Evolutionary conservation across 352 stramenopile species (phyloP).

Genomic region (Globisporangium solare): DNA sequence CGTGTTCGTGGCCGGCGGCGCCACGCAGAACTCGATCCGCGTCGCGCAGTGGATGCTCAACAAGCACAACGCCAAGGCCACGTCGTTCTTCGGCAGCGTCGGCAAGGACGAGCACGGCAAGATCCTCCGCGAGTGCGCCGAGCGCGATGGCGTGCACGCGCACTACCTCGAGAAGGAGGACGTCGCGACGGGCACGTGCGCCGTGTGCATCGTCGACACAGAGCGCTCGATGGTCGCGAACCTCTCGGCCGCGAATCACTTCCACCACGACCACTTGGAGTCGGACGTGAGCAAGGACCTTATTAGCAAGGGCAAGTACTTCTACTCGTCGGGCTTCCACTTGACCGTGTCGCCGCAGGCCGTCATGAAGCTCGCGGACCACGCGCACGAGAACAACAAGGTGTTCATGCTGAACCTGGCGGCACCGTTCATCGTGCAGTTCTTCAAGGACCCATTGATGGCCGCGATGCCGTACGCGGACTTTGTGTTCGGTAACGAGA

Average conservation of each 20-base stretch:
- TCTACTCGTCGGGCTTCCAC: slow-evolving; percentile 99
- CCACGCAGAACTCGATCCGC: slow-evolving; percentile 99
- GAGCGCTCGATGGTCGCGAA: slow-evolving; percentile 97
- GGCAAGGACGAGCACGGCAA: slow-evolving; percentile 94
- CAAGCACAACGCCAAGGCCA: slow-evolving; percentile 73
- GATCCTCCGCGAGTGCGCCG: slow-evolving; percentile 91
- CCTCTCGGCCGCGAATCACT: slow-evolving; percentile 98
- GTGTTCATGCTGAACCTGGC: slow-evolving; percentile 97
- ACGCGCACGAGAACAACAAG: slow-evolving; percentile 92
- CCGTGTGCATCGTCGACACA: slow-evolving; percentile 94
- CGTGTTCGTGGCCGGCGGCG: slow-evolving; percentile 96
- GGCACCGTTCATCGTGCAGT: slow-evolving; percentile 98
- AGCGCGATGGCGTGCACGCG: slow-evolving; percentile 93
- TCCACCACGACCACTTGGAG: slow-evolving; percentile 89
- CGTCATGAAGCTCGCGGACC: slow-evolving; percentile 91
- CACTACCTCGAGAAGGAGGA: slow-evolving; percentile 96
- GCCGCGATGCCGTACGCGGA: slow-evolving; percentile 93
- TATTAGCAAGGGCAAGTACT: slow-evolving; percentile 92
- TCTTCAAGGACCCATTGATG: slow-evolving; percentile 96
- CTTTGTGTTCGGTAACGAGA: slow-evolving; percentile 99
- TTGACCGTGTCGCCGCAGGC: slow-evolving; percentile 95
- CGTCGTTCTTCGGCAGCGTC: slow-evolving; percentile 96
- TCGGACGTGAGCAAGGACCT: slow-evolving; percentile 91
- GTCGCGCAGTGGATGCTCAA: slow-evolving; percentile 99
- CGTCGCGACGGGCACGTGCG: slow-evolving; percentile 96